Evolutionary conservation across 306 rosid genomes (phyloP).

Genomic region (Lathyrus sativus): DNA sequence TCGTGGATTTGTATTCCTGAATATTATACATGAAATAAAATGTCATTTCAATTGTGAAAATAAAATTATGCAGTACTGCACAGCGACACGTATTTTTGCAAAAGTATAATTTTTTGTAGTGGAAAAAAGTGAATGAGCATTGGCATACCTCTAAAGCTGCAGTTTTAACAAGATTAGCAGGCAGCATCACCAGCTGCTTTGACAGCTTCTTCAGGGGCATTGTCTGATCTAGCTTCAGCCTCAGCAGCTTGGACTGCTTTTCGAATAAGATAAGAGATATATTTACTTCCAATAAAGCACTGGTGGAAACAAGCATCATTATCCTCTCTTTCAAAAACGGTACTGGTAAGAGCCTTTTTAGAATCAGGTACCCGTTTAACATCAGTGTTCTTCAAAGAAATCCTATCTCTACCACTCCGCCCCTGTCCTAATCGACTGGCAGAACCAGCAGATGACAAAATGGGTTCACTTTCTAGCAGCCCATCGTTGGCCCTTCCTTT

Average conservation of each 20-base stretch:
- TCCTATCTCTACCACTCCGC: too few relatives aligned
- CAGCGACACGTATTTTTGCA: neutral
- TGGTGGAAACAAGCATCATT: conserved; percentile 81
- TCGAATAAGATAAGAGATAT: conserved; percentile 70
- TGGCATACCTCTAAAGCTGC: conserved; percentile 77
- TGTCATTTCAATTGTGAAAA: neutral
- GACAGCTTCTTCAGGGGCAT: too few relatives aligned
- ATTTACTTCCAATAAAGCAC: conserved; percentile 76
- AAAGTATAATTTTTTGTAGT: neutral
- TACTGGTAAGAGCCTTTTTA: conserved; percentile 51
- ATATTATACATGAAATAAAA: conserved; percentile 42
- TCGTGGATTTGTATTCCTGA: conserved; percentile 54
- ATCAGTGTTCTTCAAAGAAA: too few relatives aligned
- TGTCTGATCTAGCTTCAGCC: too few relatives aligned
- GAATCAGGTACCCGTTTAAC: too few relatives aligned
- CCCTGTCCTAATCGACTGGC: too few relatives aligned
- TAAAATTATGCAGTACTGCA: neutral
- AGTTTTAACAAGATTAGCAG: too few relatives aligned
- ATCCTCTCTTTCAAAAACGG: conserved; percentile 67
- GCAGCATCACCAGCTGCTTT: too few relatives aligned
- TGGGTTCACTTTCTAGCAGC: too few relatives aligned
- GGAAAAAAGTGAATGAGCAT: neutral
- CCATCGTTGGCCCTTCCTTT: conserved; percentile 83
- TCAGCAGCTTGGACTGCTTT: conserved; percentile 90
- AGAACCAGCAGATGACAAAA: too few relatives aligned